These are phyloP conservation scores for Phytophthora pisi DNA, from an alignment of 352 stramenopile species.

Conservation along the genomic window DNA sequence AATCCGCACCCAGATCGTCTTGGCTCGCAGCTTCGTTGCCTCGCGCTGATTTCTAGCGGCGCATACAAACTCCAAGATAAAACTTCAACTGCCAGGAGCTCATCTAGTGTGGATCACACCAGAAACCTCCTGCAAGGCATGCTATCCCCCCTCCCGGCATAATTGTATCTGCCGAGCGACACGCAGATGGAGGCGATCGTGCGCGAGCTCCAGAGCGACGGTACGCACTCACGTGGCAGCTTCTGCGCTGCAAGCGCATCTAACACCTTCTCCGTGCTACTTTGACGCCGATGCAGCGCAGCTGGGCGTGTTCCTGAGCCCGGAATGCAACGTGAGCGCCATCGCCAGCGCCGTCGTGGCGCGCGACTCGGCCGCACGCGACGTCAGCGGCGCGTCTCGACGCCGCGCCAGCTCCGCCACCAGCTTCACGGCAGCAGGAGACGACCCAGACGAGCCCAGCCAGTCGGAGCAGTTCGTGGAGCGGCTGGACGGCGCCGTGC, in stretches of 20 bases:
- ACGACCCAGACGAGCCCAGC: slow-evolving; percentile 38
- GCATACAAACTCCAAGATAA: slow-evolving; percentile 36
- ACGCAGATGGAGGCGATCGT: slow-evolving; percentile 65
- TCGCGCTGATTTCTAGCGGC: slow-evolving; percentile 18
- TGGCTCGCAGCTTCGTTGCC: background rate
- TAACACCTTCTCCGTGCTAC: slow-evolving; percentile 6
- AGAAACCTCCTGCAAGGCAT: slow-evolving; percentile 12
- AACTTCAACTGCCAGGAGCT: slow-evolving; percentile 23
- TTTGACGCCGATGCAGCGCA: slow-evolving; percentile 45
- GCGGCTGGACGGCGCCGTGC: slow-evolving; percentile 65
- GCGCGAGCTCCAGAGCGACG: slow-evolving; percentile 75
- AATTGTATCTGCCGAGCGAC: slow-evolving; percentile 20
- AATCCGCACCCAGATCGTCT: slow-evolving; percentile 4
- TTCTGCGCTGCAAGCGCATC: background rate
- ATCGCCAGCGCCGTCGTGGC: slow-evolving; percentile 82
- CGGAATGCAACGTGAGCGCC: slow-evolving; percentile 77
- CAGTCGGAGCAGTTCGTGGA: slow-evolving; percentile 82
- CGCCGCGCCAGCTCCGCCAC: slow-evolving; percentile 22
- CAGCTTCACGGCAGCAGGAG: slow-evolving; percentile 13
- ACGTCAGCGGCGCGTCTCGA: slow-evolving; percentile 26
- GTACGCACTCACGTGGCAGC: slow-evolving; percentile 28
- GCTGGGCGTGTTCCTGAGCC: slow-evolving; percentile 71
- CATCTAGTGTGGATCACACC: slow-evolving; percentile 8
- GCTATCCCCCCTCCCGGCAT: slow-evolving; percentile 25
- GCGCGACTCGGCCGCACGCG: slow-evolving; percentile 54